Conservation (phyloP, 2,329 filamentous ascomycete species). For the Cladosporium halotolerans region DNA sequence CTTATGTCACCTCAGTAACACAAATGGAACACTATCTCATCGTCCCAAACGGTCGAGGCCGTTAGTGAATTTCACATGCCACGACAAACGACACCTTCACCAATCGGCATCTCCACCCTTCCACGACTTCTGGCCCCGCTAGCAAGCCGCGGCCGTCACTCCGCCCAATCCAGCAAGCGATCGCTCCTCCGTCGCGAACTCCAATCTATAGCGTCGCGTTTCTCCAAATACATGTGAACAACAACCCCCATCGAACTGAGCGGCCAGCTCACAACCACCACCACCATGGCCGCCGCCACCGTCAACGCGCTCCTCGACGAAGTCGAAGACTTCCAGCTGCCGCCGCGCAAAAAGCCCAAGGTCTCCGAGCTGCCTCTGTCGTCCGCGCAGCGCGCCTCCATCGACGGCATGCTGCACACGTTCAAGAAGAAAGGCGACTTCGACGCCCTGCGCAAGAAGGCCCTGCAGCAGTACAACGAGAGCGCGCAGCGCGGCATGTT, state of each 20-base stretch:
- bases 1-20: too few species aligned
- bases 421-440: constrained; percentile 87
- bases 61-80: too few species aligned
- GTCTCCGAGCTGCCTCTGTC: constrained; percentile 69
- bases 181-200: too few species aligned
- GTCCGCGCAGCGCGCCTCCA: constrained; percentile 64
- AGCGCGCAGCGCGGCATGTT: constrained; percentile 49
- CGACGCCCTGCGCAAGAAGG: constrained; percentile 67
- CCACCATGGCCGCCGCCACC: constrained; percentile 15
- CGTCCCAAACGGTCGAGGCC: too few species aligned
- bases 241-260: too few species aligned
- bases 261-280: neutral
- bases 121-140: too few species aligned
- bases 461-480: constrained; percentile 59
- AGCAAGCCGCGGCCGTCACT: too few species aligned
- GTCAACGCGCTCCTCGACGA: constrained; percentile 17
- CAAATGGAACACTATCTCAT: too few species aligned
- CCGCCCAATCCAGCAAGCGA: too few species aligned
- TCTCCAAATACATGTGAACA: too few species aligned
- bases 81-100: too few species aligned
- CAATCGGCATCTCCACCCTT: too few species aligned
- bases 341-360: constrained; percentile 56
- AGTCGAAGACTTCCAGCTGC: constrained; percentile 24
- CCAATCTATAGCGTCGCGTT: neutral
- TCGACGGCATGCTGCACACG: constrained; percentile 68